Base-by-base conservation (phyloP, 2,329 filamentous ascomycete genomes). In the Ophiocordyceps camponoti-floridani region DNA sequence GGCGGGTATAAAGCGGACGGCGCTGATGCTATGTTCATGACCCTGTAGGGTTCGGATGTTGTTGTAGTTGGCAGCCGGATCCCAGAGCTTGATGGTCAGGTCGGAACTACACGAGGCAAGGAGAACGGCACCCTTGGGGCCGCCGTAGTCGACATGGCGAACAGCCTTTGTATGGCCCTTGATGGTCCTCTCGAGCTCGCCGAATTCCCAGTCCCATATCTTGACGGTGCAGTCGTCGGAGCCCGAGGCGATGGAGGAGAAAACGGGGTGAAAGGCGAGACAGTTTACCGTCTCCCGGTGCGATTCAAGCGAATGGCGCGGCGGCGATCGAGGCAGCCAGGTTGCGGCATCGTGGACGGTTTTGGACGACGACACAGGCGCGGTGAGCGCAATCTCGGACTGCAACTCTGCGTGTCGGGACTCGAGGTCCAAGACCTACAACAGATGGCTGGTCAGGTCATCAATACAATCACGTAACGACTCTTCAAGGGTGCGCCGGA, bases 351-450 rank as follows among this genome's bases (percentile, higher is more conserved):
- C 88, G 64, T 87, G 78, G 58, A 88, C 93, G 54, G 79, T 77
- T 52, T 79, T 75, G 41, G 84, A 79, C 30, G 89, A 75, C 6
- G 86, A 86, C 30, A 67, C 69, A 7, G 73, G 87, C 10, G 87
- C 93, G 37, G 84, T 79, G 49, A 75, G 84, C 58, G 94, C 85
- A 49, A 95, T 67, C 62, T 95, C 89, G 48, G 75, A 73, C 64
- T 95, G 88, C 31, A 95, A 68, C 27, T 71, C 68, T 19, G 73
- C 64, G 55, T 79, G 82, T 57, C 78, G 77, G 45, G 82, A 75
- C 64, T 95, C 89, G 18, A 95, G 75, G 51, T 96, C 89, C 78
- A 95, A 86, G 57, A 95, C 93, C 85, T 93, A 88, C 89, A 54
- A 95, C 77, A 40, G 35, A 23, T 5, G 23, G 23, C 23, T 23